phyloP scores from a whole-genome alignment of 352 stramenopile genomes.

The Globisporangium splendens region DNA sequence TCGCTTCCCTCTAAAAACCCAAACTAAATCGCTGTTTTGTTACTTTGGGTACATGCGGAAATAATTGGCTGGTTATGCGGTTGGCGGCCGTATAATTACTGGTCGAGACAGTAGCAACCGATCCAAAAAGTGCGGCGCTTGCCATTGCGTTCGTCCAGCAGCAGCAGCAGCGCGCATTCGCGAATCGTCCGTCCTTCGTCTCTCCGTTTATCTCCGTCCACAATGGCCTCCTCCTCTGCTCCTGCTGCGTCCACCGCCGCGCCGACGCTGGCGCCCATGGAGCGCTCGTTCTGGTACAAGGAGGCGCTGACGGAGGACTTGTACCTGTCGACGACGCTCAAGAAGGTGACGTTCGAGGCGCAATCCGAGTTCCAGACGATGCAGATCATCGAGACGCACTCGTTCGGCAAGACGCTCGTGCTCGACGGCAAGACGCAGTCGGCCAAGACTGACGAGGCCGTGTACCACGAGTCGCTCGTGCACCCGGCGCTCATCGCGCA shows the following conservation, averaged over 20 bases:
- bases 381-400: slow-evolving; percentile 91
- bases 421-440: slow-evolving; percentile 96
- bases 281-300: slow-evolving; percentile 79
- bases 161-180: too few relatives aligned
- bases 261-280: slow-evolving; percentile 41
- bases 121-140: neutral
- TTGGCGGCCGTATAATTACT: slow-evolving; percentile 4
- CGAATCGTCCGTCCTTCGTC: slow-evolving; percentile 3
- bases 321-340: slow-evolving; percentile 84
- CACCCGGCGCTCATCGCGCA: slow-evolving; percentile 91
- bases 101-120: neutral
- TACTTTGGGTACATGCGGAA: neutral
- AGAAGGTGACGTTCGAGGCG: slow-evolving; percentile 84
- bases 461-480: slow-evolving; percentile 96
- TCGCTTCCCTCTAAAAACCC: too few relatives aligned
- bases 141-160: slow-evolving; percentile 2
- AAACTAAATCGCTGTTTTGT: too few relatives aligned
- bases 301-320: slow-evolving; percentile 89
- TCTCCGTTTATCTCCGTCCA: neutral
- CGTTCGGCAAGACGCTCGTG: slow-evolving; percentile 93
- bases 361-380: slow-evolving; percentile 92
- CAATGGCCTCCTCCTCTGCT: slow-evolving; percentile 6
- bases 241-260: slow-evolving; percentile 20
- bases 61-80: neutral
- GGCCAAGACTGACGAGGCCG: slow-evolving; percentile 90